Percentiles rank a stretch among this genome's conserved stretches.
Conservation (phyloP, 192 early-diverging fungal genomes). For the Coemansia sp. region DNA sequence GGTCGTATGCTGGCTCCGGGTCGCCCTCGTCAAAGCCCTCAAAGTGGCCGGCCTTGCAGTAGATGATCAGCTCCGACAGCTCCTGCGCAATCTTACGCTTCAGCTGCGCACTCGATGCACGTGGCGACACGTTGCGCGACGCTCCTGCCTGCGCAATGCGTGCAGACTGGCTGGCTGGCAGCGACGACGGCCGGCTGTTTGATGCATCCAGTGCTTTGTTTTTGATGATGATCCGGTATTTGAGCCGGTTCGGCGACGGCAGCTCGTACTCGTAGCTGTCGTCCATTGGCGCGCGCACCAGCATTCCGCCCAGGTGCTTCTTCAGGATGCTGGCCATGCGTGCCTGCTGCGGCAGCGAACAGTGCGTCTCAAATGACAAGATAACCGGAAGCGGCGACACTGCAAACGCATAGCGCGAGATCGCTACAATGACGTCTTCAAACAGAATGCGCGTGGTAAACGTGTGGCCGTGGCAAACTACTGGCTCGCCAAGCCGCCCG, state of each 20-base stretch:
- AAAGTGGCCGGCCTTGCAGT: conserved; percentile 65
- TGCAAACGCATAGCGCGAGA: conserved; percentile 83
- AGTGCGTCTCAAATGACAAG: conserved; percentile 83
- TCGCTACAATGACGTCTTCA: conserved; percentile 79
- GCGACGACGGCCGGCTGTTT: conserved; percentile 14
- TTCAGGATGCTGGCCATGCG: conserved; percentile 70
- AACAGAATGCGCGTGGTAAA: conserved; percentile 79
- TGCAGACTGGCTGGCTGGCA: conserved; percentile 12
- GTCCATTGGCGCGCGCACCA: conserved; percentile 56
- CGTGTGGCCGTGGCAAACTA: conserved; percentile 83
- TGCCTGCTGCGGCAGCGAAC: conserved; percentile 70
- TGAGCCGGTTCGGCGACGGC: conserved; percentile 73
- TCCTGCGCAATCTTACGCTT: conserved; percentile 58
- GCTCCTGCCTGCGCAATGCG: conserved; percentile 4
- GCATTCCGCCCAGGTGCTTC: conserved; percentile 66
- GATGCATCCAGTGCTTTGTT: conserved; percentile 51
- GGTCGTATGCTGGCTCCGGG: conserved; percentile 56
- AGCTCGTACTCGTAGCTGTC: conserved; percentile 38
- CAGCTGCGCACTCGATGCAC: conserved; percentile 24
- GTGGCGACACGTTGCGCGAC: conserved; percentile 27
- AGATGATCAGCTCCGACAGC: conserved; percentile 60
- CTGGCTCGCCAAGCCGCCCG: conserved; percentile 71
- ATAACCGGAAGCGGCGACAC: conserved; percentile 80
- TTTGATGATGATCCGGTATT: conserved; percentile 75
- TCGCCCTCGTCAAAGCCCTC: conserved; percentile 54